These are phyloP conservation scores for Tolypocladium tropicale DNA, from an alignment of 2,329 filamentous ascomycete genomes.

Conservation along the genomic window DNA sequence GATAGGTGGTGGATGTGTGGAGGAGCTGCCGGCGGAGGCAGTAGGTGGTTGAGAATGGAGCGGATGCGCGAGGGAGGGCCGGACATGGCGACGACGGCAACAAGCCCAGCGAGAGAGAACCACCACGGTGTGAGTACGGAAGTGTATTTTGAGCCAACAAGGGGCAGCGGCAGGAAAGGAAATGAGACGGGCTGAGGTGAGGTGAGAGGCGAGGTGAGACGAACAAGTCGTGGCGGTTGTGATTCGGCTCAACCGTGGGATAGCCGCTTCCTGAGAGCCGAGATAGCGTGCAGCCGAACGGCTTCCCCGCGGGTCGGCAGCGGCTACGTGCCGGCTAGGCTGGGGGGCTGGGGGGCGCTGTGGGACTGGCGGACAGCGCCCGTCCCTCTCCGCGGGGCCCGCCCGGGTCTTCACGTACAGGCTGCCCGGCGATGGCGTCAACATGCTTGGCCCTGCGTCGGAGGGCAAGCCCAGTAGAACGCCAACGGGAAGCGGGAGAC, in stretches of 20 bases:
- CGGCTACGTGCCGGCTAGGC: background rate
- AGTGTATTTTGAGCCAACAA: background rate
- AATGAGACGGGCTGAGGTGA: background rate
- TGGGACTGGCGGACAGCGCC: background rate
- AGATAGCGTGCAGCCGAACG: background rate
- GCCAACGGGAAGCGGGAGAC: background rate
- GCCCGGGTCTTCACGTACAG: background rate
- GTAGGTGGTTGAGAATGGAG: conserved; percentile 43
- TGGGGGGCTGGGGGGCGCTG: background rate
- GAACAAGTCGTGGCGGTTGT: background rate
- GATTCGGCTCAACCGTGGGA: background rate
- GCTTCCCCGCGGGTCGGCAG: background rate
- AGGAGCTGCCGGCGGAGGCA: conserved; percentile 28
- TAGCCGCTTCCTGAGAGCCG: background rate
- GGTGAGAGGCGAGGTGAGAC: background rate
- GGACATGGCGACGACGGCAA: conserved; percentile 41
- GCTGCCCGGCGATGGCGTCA: background rate
- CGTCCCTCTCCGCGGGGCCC: background rate
- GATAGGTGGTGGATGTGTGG: conserved; percentile 68
- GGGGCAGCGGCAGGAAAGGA: background rate
- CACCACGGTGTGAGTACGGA: background rate
- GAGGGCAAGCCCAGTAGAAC: no score
- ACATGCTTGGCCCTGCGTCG: no score
- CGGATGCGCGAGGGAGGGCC: conserved; percentile 49
- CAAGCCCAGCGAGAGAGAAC: background rate